Base-by-base conservation (phyloP, 140 eudicot species). In the Erigeron philadelphicus region DNA sequence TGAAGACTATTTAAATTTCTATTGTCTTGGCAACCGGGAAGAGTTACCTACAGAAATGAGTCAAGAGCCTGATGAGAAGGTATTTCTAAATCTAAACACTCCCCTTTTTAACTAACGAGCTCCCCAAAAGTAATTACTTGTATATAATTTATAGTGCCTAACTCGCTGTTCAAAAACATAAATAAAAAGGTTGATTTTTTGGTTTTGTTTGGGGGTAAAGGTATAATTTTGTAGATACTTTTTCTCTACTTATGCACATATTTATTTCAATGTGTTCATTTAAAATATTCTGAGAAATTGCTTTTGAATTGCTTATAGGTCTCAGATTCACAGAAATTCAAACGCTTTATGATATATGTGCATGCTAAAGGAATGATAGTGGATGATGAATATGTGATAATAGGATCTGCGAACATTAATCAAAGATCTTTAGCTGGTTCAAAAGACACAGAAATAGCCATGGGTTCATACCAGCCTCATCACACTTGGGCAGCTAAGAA, bases 21-120 rank as follows among this genome's bases (percentile, higher is more conserved):
- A 81, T 62, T 89, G 95, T 75, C 95, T 93, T 79, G 98, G 98
- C 25, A 89, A 89, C 4, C 83, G 98, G 12, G 94, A 93, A 73
- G 77, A 78, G 54, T 8, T 84, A 43, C 84, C 88, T 58, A 11
- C 61, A 18, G 82, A 72, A 49, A 68, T 57, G 75, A 58, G 68
- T 56, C 85, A 75, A 58, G 78, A 75, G 23, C 64, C 90, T 56
- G 68, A 84, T 74, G 74, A 56, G 55, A 75, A 59, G 81, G 84
- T 75, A 64, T 25, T 66, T 7, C 23, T 13, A n/a, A 61, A 70
- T 42, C 21, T 7, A 38, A 61, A 70, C 42, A 21, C 9, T n/a
- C 9, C 55, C 55, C 2, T 38, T 4, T 10, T 8, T 5, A 13
- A 21, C 2, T 49, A 49, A 31, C 15, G 10, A 43, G 16, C 15